Percentiles rank a stretch among this genome's conserved stretches.
Conservation (phyloP, 2,329 filamentous ascomycete species). For the Keithomyces neogunnii region DNA sequence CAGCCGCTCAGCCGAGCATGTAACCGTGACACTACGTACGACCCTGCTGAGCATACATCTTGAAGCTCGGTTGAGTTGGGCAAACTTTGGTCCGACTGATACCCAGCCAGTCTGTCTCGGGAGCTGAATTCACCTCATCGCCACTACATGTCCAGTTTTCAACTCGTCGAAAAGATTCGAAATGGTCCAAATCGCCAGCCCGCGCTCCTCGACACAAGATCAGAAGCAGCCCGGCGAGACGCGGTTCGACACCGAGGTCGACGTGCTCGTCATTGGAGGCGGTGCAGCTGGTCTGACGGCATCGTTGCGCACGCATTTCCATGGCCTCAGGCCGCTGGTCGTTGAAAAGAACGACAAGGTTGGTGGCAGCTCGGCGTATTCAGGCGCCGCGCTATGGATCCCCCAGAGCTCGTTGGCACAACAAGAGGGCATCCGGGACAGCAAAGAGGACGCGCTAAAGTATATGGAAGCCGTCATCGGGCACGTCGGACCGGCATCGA, state of each 20-base stretch:
- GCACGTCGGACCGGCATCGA: neutral
- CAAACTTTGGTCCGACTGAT: too few species aligned
- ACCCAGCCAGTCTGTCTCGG: too few species aligned
- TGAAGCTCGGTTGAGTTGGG: too few species aligned
- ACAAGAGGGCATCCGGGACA: neutral
- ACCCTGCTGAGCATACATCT: too few species aligned
- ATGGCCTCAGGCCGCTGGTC: neutral
- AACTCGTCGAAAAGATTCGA: too few species aligned
- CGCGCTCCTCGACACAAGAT: too few species aligned
- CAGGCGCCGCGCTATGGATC: neutral
- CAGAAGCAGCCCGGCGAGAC: too few species aligned
- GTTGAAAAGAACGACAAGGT: neutral
- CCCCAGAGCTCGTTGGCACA: neutral
- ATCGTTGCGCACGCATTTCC: neutral
- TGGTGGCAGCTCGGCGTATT: neutral
- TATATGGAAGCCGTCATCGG: neutral
- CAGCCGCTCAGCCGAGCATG: too few species aligned
- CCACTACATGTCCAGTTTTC: too few species aligned
- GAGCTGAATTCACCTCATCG: too few species aligned
- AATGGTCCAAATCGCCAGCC: too few species aligned
- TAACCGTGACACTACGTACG: too few species aligned
- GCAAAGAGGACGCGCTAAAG: neutral
- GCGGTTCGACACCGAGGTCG: neutral
- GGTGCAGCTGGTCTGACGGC: neutral
- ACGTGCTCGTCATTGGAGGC: neutral